Conservation (phyloP, 306 rosid species). For the Vicia faba region DNA sequence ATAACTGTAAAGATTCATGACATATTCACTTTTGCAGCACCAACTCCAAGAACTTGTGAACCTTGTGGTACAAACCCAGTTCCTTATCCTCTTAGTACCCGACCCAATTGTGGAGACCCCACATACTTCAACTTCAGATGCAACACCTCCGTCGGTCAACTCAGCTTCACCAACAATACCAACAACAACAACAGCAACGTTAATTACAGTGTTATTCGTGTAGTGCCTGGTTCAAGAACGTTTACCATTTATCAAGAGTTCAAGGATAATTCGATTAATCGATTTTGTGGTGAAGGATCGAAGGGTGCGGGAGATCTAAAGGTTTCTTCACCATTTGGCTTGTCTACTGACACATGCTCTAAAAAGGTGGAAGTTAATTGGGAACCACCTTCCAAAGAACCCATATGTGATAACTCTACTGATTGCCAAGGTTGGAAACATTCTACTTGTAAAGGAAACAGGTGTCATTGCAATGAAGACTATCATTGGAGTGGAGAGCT, state of each 20-base stretch:
- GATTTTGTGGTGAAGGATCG: neutral
- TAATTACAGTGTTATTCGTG: conserved; percentile 14
- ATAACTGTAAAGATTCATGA: neutral
- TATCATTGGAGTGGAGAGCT: conserved; percentile 25
- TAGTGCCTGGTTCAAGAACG: neutral
- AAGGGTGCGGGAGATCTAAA: neutral
- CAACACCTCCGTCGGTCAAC: neutral
- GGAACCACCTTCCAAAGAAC: conserved; percentile 30
- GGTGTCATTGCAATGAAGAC: conserved; percentile 42
- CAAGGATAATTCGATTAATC: neutral
- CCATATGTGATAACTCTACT: conserved; percentile 17
- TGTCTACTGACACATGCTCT: neutral
- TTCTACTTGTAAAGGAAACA: conserved; percentile 40
- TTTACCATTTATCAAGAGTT: neutral
- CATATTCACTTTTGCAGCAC: conserved; percentile 31
- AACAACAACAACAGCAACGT: no score
- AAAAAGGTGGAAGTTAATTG: conserved; percentile 31
- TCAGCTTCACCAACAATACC: conserved; percentile 30
- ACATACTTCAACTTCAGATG: conserved; percentile 40
- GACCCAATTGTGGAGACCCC: conserved; percentile 49
- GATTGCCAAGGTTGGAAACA: conserved; percentile 42
- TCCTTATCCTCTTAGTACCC: conserved; percentile 60
- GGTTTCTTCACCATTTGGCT: neutral
- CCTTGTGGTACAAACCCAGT: conserved; percentile 47
- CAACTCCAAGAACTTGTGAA: conserved; percentile 37